Percentiles rank a stretch among this genome's conserved stretches.
These are phyloP conservation scores for Penicillium sp. DNA, from an alignment of 2,329 filamentous ascomycete genomes.

Conservation along the genomic window DNA sequence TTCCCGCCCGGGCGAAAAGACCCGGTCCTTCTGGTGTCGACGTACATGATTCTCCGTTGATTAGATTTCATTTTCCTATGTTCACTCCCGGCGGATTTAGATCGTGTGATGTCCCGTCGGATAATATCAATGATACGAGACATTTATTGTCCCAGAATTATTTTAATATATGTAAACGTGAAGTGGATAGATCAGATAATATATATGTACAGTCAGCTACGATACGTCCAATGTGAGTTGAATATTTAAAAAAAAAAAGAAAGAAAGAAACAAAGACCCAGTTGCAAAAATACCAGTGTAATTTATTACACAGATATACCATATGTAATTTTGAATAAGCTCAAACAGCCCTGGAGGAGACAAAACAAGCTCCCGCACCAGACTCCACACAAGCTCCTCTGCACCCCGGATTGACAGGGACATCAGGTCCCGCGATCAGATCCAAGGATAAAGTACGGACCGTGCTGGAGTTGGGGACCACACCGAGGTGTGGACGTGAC, in stretches of 20 bases:
- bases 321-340: constrained; percentile 10
- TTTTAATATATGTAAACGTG: neutral
- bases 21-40: constrained; percentile 27
- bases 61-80: constrained; percentile 31
- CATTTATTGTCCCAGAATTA: constrained; percentile 11
- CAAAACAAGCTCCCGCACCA: constrained; percentile 5
- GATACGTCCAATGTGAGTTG: neutral
- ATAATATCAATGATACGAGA: constrained; percentile 31
- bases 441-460: constrained; percentile 22
- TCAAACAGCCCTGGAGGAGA: constrained; percentile 1
- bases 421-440: constrained; percentile 11
- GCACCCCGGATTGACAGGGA: constrained; percentile 23
- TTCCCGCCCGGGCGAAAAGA: constrained; percentile 28
- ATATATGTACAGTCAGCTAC: neutral
- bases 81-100: constrained; percentile 27
- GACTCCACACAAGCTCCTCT: constrained; percentile 26
- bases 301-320: constrained; percentile 2
- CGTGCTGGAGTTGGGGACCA: constrained; percentile 17
- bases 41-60: constrained; percentile 26
- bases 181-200: neutral
- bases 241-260: neutral
- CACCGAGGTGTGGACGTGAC: constrained; percentile 10
- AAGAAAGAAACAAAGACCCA: too few species aligned
- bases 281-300: constrained; percentile 18
- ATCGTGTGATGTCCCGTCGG: constrained; percentile 28